Evolutionary conservation across 345 rosid genomes (phyloP), one percentile per base, ranked within the genome.

Genomic region (Populus simonii): DNA sequence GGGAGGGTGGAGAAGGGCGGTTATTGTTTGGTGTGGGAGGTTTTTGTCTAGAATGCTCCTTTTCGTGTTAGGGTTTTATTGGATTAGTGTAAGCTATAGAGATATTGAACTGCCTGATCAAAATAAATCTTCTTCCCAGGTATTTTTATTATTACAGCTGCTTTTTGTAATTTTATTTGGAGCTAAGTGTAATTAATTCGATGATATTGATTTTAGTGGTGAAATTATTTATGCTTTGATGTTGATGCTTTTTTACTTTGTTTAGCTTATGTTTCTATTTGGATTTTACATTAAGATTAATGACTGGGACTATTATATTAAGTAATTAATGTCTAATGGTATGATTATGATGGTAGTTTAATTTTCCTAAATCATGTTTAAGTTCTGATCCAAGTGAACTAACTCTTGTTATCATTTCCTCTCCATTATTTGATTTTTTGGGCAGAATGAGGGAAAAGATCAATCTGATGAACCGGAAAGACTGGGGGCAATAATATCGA

Each of bases 1-100:
- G 95, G 87, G 87, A 38, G 98, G 99, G 66, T 96, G 99, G 99
- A 85, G 95, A 83, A 71, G 99, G 80, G 81, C 83, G 53, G 93
- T 91, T 55, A 87, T 92, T 70, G 90, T 96, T 6, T 67, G 65
- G 53, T 86, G 76, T 67, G 99, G 99, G 70, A 87, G 90, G 86
- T 87, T 96, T 66, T 80, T 92, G 13, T 85, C 93, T 2, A 86
- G 99, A 82, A 73, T 75, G n/a, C 68, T 96, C 86, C 94, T 96
- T 77, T 92, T 91, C 78, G 85, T 96, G 15, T 76, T 93, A n/a
- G 99, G 99, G 36, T 96, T 96, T 83, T 93, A 91, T 86, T 92
- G 98, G 95, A 92, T 96, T 83, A 85, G 65, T 4, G 91, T 87
- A 84, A 88, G 79, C 47, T 79, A 66, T 73, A 79, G 86, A 45